Evolutionary conservation across 768 basidiomycete species (phyloP), one percentile per base, ranked within the genome.

Genomic region (Sistotremastrum niveocremeum): DNA sequence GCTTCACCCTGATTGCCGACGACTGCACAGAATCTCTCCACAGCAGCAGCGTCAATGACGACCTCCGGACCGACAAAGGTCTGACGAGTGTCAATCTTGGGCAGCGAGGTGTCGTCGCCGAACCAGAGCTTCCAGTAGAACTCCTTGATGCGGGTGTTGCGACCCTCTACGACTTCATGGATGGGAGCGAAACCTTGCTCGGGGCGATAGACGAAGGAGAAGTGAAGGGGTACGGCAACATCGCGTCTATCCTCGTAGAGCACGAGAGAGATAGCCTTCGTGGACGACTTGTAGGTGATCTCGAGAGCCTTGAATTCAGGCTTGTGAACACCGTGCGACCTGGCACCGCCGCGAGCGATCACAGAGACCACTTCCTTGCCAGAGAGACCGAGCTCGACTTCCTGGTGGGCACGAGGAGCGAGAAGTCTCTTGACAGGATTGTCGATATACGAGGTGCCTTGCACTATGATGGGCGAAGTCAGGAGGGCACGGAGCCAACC

Each of bases 71-170:
- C 84, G 45, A 77, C 74, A 66, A 97, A 94, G 9, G 74, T 83
- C 52, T 86, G 84, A 42, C 74, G 75, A 45, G 94, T 71, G 55
- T 81, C 74, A 50, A 98, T 78, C n/a, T 73, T 63, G 7, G 91
- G 85, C 29, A 97, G 70, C 2, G 61, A 61, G 54, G 83, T 75
- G 50, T 85, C 69, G 57, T 90, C 89, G 35, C 95, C 91, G 60
- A 90, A 94, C 95, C 95, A 98, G 34, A 98, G 66, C 60, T 81
- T 81, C 95, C 95, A 99, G 70, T 99, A 99, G 61, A 98, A 98
- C 55, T 84, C 77, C 67, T 95, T 98, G 68, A 98, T 93, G 50
- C 85, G 78, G 46, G 70, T 70, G 67, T 94, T 98, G 54, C 93
- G 81, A 49, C 74, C 85, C 6, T 74, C 71, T 4, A 79, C 75